Conservation (phyloP, 371 early-diverging fungal genomes). For the Amoeboaphelidium occidentale region DNA sequence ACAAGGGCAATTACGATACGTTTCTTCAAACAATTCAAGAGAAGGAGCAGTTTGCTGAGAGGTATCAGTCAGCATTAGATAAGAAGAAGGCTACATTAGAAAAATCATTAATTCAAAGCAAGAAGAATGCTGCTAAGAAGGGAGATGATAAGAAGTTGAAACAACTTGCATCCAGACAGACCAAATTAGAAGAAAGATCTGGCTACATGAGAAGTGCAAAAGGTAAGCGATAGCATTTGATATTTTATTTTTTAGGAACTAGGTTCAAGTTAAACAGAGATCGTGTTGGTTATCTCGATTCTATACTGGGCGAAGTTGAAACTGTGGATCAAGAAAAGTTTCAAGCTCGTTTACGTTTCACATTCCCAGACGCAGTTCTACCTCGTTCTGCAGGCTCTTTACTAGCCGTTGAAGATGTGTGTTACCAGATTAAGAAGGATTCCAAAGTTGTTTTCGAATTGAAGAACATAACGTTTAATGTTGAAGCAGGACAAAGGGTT, state of each 20-base stretch:
- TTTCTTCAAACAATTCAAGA: conserved; percentile 2
- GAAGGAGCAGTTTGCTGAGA: not conserved
- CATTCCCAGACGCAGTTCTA: not conserved
- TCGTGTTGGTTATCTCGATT: not conserved
- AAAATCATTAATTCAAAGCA: conserved; percentile 9
- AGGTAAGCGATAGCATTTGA: too few species aligned
- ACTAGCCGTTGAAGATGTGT: not conserved
- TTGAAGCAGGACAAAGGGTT: conserved; percentile 5
- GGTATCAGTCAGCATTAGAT: not conserved
- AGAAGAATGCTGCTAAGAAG: conserved; percentile 6
- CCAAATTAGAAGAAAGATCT: conserved; percentile 6
- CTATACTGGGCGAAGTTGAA: not conserved
- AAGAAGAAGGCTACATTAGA: conserved; percentile 6
- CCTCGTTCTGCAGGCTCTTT: not conserved
- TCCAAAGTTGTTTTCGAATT: conserved; percentile 1
- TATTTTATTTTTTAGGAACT: too few species aligned
- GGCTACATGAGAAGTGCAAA: not conserved
- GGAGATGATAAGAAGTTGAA: conserved; percentile 8
- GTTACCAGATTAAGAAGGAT: not conserved
- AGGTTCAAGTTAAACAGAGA: not conserved
- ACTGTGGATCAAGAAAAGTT: not conserved
- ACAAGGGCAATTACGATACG: conserved; percentile 9
- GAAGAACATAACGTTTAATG: conserved; percentile 5
- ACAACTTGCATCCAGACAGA: conserved; percentile 8
- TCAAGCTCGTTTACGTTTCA: not conserved